phyloP scores from a whole-genome alignment of 345 rosid genomes.

The Geranium brycei region DNA sequence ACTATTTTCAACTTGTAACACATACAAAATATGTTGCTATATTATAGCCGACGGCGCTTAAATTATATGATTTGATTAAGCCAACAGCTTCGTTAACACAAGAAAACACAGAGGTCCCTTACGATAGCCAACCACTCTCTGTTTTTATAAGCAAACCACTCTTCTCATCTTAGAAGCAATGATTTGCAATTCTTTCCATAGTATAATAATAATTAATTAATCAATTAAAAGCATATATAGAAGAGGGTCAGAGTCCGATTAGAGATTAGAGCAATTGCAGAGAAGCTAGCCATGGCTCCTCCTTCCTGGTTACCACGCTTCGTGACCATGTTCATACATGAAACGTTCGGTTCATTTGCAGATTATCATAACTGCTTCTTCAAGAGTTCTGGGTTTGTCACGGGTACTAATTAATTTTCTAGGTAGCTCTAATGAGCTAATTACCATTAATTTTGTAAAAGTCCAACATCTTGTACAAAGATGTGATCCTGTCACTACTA shows the following conservation, averaged over 20 bases:
- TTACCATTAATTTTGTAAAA: too few relatives aligned
- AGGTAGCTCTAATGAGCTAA: too few relatives aligned
- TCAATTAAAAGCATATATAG: too few relatives aligned
- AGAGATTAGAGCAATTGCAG: neutral
- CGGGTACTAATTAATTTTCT: neutral
- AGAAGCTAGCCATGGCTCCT: neutral
- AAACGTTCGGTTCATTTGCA: neutral
- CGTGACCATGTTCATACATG: neutral
- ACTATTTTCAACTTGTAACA: too few relatives aligned
- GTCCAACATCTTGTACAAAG: too few relatives aligned
- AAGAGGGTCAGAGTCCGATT: neutral
- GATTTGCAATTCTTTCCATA: neutral
- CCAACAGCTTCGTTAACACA: neutral
- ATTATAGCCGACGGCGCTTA: too few relatives aligned
- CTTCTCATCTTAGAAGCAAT: neutral
- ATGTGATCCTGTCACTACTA: too few relatives aligned
- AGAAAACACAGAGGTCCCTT: neutral
- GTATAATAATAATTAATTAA: too few relatives aligned
- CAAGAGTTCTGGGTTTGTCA: neutral
- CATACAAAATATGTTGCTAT: too few relatives aligned
- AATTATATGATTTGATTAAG: neutral
- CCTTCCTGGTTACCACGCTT: neutral
- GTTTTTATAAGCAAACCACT: too few relatives aligned
- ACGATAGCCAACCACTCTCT: neutral
- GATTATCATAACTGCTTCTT: neutral